Evolutionary conservation across 108 stramenopile genomes (phyloP).

Genomic region (Schizochytrium sp.): DNA sequence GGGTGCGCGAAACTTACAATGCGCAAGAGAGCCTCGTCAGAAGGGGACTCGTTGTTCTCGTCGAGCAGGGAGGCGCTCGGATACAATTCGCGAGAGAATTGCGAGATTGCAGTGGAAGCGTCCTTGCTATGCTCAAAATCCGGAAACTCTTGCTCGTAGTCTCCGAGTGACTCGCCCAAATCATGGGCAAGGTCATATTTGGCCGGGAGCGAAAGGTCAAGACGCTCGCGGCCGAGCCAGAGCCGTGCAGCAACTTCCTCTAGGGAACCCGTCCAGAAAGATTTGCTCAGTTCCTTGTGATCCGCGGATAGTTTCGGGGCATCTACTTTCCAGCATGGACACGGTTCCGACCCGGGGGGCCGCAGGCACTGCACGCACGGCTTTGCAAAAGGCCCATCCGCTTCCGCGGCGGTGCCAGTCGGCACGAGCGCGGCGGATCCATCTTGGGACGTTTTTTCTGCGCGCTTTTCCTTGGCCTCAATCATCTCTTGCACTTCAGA

Average conservation of each 20-base stretch:
- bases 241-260: not conserved
- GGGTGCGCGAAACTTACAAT: not conserved
- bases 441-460: too few species aligned
- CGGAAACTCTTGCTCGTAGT: not conserved
- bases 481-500: not conserved
- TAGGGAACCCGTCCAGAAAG: not conserved
- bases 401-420: too few species aligned
- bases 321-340: not conserved
- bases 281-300: not conserved
- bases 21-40: not conserved
- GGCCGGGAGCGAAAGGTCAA: not conserved
- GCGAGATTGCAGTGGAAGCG: not conserved
- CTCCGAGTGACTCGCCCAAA: not conserved
- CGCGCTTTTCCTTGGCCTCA: not conserved
- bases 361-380: not conserved
- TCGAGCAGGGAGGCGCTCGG: not conserved
- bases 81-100: not conserved
- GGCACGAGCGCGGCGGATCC: too few species aligned
- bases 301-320: not conserved
- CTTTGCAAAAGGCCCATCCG: not conserved
- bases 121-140: not conserved
- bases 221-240: not conserved
- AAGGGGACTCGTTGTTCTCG: not conserved
- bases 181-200: not conserved
- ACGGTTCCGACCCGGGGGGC: not conserved